A percentile compares a stretch with the other conserved stretches of the same genome.
Conservation (phyloP, 75 land plant species). For the Sequoia sempervirens region DNA sequence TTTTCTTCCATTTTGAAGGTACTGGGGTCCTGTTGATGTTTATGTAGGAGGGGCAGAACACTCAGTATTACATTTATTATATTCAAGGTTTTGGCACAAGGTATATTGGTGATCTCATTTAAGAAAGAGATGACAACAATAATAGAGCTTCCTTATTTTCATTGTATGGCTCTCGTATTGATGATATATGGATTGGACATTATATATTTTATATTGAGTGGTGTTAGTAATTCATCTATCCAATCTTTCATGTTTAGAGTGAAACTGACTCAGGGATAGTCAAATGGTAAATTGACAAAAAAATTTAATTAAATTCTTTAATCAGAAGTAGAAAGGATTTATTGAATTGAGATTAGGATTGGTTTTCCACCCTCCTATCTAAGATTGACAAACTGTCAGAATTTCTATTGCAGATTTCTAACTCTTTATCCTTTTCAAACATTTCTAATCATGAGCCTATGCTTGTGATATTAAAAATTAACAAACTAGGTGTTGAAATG, state of each 20-base stretch:
- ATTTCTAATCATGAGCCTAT: not conserved
- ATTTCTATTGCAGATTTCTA: not conserved
- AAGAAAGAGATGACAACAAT: not conserved
- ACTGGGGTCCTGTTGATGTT: conserved; percentile 94
- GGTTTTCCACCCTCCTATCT: not conserved
- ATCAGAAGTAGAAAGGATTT: not conserved
- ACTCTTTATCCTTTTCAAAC: not conserved
- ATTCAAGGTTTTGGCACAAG: conserved; percentile 98
- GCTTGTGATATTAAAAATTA: not conserved
- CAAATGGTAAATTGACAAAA: not conserved
- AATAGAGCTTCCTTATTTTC: not conserved
- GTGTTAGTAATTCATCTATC: not conserved
- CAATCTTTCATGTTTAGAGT: not conserved
- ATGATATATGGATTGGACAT: not conserved
- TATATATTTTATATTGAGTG: not conserved
- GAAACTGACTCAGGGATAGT: not conserved
- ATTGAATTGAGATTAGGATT: not conserved
- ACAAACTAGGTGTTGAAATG: not conserved
- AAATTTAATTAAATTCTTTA: not conserved
- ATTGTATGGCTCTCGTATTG: not conserved
- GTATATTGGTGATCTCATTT: conserved; percentile 20
- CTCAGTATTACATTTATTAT: conserved; percentile 89
- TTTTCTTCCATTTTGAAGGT: conserved; percentile 39
- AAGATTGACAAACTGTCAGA: not conserved
- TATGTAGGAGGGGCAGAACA: conserved; percentile 99